Base-by-base conservation (phyloP, 2,329 filamentous ascomycete genomes). In the Rasamsonia emersonii region DNA sequence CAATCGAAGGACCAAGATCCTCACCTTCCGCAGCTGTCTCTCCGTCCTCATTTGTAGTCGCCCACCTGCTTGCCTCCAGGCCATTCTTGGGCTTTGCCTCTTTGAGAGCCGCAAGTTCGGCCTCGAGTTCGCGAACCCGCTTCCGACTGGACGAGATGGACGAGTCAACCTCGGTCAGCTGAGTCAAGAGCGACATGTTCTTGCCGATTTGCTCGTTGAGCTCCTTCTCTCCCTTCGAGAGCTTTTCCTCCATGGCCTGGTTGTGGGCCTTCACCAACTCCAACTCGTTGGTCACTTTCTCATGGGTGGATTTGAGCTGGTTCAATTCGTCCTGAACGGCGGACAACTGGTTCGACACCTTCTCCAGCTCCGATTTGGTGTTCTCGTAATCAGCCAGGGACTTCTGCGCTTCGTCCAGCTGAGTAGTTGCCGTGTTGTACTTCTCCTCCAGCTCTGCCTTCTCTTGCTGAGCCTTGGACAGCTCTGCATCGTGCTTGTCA, bases 321-420 rank as follows among this genome's bases (percentile, higher is more conserved):
- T 43, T 36, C 27, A 59, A 32, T 33, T 60, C 50, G n/a, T 57
- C 51, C 18, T 54, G 49, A 11, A 50, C 45, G n/a, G 49, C 44
- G 15, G 50, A 42, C 7, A 59, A 49, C 31, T 62, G 49, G 53
- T 77, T 76, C 62, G 75, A 74, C 23, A 79, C 69, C 9, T 66
- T 66, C 61, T 79, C 80, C 32, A 81, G 62, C 29, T 84, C 72
- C 53, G 77, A 76, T 62, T 77, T 76, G 38, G 71, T 64, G 38
- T 65, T 72, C 71, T 93, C 91, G 41, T 85, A 84, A 42, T 86
- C 79, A 17, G 81, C 81, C 39, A 93, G 66, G 19, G 86, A 84
- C 47, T 82, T 71, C 36, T 88, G 86, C 54, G 94, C 91, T 18
- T 86, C 82, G 34, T 93, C 84, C 28, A 93, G 67, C 37, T 79